Evolutionary conservation across 2,329 filamentous ascomycete genomes (phyloP), one percentile per base, ranked within the genome.

Genomic region (Westerdykella aurantiaca): DNA sequence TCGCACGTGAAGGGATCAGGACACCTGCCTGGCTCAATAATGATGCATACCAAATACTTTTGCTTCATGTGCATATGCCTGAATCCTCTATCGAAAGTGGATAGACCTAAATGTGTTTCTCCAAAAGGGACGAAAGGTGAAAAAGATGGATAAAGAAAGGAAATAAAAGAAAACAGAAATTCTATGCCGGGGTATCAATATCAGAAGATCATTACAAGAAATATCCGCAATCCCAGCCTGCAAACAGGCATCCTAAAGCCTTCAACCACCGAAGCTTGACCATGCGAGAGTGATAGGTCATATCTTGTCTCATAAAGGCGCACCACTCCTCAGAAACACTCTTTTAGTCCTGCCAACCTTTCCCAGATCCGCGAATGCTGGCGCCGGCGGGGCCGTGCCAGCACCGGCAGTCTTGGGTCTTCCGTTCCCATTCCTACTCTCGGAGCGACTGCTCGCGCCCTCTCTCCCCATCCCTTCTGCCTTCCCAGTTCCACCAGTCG

Each of bases 331-430:
- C 57, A 81, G 74, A 58, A 86, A 87, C 40, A 90, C 63, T 53
- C 86, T 77, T 70, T 85, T 85, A 13, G 86, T 89, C 6, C 78
- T 79, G 2, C 86, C 85, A 5, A 83, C 81, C 61, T 79, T 86
- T 37, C 84, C 83, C 52, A 89, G 68, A 51, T 88, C 83, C 16
- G 82, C 83, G 65, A 88, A 86, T 37, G 74, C 54, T 59, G 48
- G 44, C 38, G 59, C 54, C 18, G 46, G 51, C 4, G 41, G 45
- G 33, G 52, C 51, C 14, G 47, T 51, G 11, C 53, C 33, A 21
- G 18, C 37, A 13, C 23, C 18, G 41, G 50, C 52, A 3, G 47
- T 45, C 34, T 44, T 37, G 6, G n/a, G n/a, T 5, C 47, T 6
- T 48, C 47, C 38, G 42, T 50, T 49, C 38, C 34, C 51, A 34